A percentile compares a stretch with the other conserved stretches of the same genome.
Conservation (phyloP, 1,284 basidiomycete species). For the Tremellales sp. region DNA sequence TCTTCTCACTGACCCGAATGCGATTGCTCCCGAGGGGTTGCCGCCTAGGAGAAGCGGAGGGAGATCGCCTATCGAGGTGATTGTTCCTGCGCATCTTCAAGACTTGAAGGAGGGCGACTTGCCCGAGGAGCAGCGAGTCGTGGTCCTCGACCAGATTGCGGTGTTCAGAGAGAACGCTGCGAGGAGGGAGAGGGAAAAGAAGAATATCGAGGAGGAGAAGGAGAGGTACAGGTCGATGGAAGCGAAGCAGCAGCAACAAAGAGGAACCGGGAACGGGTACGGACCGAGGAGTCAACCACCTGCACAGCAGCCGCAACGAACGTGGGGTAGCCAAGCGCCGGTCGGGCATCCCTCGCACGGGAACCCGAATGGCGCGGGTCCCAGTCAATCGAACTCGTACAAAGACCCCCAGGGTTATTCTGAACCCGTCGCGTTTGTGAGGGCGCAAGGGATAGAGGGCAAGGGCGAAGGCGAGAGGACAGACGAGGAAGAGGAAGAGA, state of each 20-base stretch:
- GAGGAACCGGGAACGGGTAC: constrained; percentile 10
- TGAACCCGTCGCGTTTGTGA: constrained; percentile 76
- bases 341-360: not conserved
- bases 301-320: constrained; percentile 2
- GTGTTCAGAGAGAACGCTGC: constrained; percentile 84
- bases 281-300: constrained; percentile 1
- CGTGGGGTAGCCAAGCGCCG: not conserved
- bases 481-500: constrained; percentile 77
- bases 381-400: constrained; percentile 5
- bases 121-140: constrained; percentile 88
- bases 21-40: constrained; percentile 43
- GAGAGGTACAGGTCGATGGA: constrained; percentile 32
- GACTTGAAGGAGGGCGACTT: constrained; percentile 92
- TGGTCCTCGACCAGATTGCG: constrained; percentile 90
- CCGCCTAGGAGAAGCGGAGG: constrained; percentile 57
- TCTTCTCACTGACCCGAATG: constrained; percentile 42
- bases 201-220: constrained; percentile 24
- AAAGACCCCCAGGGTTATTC: constrained; percentile 68
- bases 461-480: constrained; percentile 57
- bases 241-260: constrained; percentile 12
- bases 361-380: constrained; percentile 6
- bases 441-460: constrained; percentile 55
- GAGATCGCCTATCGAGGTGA: constrained; percentile 44
- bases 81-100: constrained; percentile 89
- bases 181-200: constrained; percentile 56